Percentiles rank a stretch among this genome's conserved stretches.
These are phyloP conservation scores for Talaromyces sp. DNA, from an alignment of 2,329 filamentous ascomycete genomes.

Conservation along the genomic window DNA sequence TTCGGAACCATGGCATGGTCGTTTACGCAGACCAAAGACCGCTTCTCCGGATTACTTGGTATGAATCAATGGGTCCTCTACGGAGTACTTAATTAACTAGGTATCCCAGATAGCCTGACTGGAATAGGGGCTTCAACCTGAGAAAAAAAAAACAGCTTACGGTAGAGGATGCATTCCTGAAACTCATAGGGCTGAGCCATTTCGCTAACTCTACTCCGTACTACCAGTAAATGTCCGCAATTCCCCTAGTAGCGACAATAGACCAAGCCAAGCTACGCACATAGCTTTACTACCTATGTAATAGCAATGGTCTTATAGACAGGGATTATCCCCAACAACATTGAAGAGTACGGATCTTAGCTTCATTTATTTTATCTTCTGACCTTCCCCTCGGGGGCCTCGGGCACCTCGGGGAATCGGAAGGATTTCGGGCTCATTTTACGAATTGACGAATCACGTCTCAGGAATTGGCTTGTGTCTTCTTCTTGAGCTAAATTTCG, in stretches of 20 bases:
- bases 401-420: neutral
- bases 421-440: neutral
- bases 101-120: too few species aligned
- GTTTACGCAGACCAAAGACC: neutral
- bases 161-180: neutral
- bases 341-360: neutral
- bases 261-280: too few species aligned
- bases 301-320: neutral
- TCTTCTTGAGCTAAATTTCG: neutral
- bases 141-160: neutral
- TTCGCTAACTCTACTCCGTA: too few species aligned
- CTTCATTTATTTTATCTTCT: neutral
- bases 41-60: neutral
- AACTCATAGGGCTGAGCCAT: conserved; percentile 2
- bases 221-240: too few species aligned
- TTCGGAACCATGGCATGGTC: neutral
- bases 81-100: too few species aligned
- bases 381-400: neutral
- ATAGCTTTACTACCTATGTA: neutral
- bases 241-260: too few species aligned
- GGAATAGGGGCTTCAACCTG: neutral
- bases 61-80: neutral
- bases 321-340: neutral
- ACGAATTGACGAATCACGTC: neutral
- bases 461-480: neutral